Evolutionary conservation across 495 filamentous ascomycete genomes (phyloP), one percentile per base, ranked within the genome.

Genomic region (Podospora pseudoanserina): DNA sequence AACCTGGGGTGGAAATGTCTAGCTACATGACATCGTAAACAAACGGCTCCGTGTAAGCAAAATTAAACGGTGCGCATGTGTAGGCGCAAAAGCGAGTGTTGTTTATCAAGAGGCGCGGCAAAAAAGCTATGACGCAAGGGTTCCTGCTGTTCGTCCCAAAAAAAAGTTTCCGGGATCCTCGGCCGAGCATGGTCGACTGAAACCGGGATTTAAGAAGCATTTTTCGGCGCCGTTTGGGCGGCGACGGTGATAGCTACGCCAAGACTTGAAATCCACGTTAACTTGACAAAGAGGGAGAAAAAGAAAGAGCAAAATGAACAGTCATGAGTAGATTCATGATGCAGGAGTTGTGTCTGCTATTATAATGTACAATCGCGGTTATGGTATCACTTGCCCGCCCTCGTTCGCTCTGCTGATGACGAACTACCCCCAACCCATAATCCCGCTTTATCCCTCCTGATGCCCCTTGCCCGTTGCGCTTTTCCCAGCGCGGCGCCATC

Each of bases 331-430:
- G 54, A 13, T 15, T 66, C 59, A 62, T 71, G 27, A 59, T 53
- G 56, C 57, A 58, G 69, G 65, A 67, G 69, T 32, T 63, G 63
- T 23, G 63, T 69, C 64, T 63, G 67, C 65, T 66, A 72, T 72
- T 74, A 44, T 72, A 72, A 27, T 75, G 63, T 76, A 76, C 72
- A 76, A 62, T 68, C 54, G 28, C 59, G 57, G 69, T 70, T 58
- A 68, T 63, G 69, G 66, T 56, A 63, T 65, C 63, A 30, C 4
- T 63, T 63, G 61, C 34, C 5, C 4, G 27, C 61, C 32, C 16
- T 7, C 23, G 32, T 18, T 63, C 34, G 26, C 26, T 5, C 34
- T 9, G 30, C 0, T 63, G 23, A 23, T 39, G 61, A 53, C 61
- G 61, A 23, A 18, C 61, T 32, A 30, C 27, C 60, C 27, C 60